phyloP scores from a whole-genome alignment of 169 alveolate species.

The Plasmodium coatneyi region DNA sequence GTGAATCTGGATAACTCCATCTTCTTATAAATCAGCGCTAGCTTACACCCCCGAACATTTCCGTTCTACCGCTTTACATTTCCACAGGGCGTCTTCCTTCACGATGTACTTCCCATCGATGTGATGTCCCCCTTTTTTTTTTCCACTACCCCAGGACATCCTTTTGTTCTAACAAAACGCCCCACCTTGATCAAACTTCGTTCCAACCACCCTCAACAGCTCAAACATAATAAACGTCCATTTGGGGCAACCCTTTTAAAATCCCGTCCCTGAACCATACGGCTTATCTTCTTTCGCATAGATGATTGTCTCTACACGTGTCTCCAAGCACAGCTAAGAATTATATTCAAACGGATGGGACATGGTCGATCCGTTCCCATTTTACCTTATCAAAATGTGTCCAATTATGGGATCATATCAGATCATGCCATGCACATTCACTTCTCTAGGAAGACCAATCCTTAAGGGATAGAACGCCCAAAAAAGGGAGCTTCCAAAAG shows the following conservation, averaged over 20 bases:
- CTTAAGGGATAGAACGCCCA: background rate
- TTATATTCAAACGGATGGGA: background rate
- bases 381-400: background rate
- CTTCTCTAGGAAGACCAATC: background rate
- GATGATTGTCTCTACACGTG: background rate
- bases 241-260: background rate
- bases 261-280: background rate
- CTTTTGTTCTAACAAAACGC: background rate
- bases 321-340: background rate
- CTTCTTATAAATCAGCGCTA: too few species aligned
- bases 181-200: background rate
- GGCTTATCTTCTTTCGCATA: background rate
- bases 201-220: background rate
- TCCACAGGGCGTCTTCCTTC: background rate
- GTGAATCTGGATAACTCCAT: too few species aligned
- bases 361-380: background rate
- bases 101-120: background rate
- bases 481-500: background rate
- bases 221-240: background rate
- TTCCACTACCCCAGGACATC: background rate
- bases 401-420: background rate
- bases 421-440: background rate
- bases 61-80: background rate
- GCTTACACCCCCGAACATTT: too few species aligned
- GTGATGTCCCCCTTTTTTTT: background rate